These are phyloP conservation scores for Ascochyta rabiei DNA, from an alignment of 2,329 filamentous ascomycete genomes.

Conservation along the genomic window DNA sequence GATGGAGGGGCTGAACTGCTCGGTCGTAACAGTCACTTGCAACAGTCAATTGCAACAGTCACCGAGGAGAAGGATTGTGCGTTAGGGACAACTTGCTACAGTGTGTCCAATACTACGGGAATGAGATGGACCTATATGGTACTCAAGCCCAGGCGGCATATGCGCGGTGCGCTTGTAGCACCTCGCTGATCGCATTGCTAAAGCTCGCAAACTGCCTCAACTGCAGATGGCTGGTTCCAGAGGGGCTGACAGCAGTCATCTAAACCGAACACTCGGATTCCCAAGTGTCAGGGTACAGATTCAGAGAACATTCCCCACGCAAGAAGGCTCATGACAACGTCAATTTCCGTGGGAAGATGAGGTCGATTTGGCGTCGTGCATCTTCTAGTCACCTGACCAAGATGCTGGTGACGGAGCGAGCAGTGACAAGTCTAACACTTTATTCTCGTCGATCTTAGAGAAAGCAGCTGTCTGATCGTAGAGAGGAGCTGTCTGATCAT, in stretches of 20 bases:
- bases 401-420: not conserved
- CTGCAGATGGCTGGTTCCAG: constrained; percentile 6
- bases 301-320: too few species aligned
- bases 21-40: not conserved
- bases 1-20: not conserved
- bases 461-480: not conserved
- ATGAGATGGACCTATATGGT: not conserved
- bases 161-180: constrained; percentile 1
- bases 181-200: constrained; percentile 17
- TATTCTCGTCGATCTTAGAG: not conserved
- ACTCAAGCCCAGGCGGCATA: not conserved
- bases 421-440: not conserved
- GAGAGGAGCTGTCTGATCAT: not conserved
- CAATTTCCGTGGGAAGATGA: not conserved
- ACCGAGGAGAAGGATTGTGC: not conserved
- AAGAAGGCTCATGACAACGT: not conserved
- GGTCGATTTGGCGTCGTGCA: not conserved
- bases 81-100: not conserved
- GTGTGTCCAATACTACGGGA: not conserved
- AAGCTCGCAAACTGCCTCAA: constrained; percentile 33
- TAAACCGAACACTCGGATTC: not conserved
- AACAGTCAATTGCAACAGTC: not conserved
- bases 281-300: not conserved
- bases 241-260: not conserved
- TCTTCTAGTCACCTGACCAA: not conserved